These are phyloP conservation scores for Yamadazyma blattariae DNA, from an alignment of 1,139 yeast species.

Conservation along the genomic window DNA sequence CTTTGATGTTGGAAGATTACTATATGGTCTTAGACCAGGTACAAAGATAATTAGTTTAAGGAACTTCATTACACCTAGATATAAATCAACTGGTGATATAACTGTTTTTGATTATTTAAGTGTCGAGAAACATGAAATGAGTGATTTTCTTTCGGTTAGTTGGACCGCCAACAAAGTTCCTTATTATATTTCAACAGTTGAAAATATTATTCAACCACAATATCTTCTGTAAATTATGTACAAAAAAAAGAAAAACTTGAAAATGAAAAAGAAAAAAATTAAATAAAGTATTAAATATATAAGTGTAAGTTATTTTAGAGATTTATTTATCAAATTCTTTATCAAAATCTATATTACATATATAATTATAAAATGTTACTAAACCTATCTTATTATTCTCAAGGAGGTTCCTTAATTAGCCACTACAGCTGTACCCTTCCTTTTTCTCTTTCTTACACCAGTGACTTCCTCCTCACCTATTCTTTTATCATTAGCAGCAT, in stretches of 20 bases:
- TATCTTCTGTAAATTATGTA: constrained; percentile 14
- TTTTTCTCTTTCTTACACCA: constrained; percentile 4
- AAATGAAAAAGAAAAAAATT: not conserved
- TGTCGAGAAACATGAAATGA: constrained; percentile 65
- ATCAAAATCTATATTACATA: too few species aligned
- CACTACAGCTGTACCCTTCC: too few species aligned
- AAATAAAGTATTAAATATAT: constrained; percentile 4
- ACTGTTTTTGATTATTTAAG: constrained; percentile 61
- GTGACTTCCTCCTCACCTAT: constrained; percentile 7
- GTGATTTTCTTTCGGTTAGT: constrained; percentile 68
- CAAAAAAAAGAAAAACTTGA: not conserved
- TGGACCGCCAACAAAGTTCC: constrained; percentile 90
- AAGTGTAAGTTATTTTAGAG: too few species aligned
- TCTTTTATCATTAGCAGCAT: constrained; percentile 5
- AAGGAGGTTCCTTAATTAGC: too few species aligned
- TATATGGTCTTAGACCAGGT: constrained; percentile 66
- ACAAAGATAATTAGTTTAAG: constrained; percentile 76
- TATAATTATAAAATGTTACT: too few species aligned
- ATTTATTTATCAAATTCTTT: too few species aligned
- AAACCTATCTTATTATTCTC: too few species aligned
- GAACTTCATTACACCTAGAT: constrained; percentile 62
- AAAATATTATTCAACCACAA: constrained; percentile 33
- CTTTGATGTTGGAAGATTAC: constrained; percentile 61
- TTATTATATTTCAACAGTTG: constrained; percentile 74
- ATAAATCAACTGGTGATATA: constrained; percentile 53